Evolutionary conservation across 2,329 filamentous ascomycete genomes (phyloP), one percentile per base, ranked within the genome.

Genomic region (Xylariomycetidae sp.): DNA sequence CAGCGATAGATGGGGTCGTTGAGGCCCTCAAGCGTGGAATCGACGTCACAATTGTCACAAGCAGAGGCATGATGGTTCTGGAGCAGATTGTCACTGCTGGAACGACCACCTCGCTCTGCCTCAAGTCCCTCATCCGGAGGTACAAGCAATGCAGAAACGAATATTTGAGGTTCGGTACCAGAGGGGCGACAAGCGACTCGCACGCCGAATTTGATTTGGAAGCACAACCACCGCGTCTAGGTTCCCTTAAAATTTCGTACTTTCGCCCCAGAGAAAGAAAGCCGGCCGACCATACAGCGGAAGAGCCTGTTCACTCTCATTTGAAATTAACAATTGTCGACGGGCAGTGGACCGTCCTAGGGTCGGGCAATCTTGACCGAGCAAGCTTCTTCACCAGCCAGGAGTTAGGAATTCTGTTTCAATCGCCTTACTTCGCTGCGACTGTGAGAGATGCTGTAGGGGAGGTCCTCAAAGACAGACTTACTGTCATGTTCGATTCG

Each of bases 321-420:
- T 65, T 90, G 37, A 94, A 94, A 58, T 70, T 88, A 52, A 82
- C 77, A 1, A 69, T 88, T 34, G 73, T 90, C 3, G 87, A 94
- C 54, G 67, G 68, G 2, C 67, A 78, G 40, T 76, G 79, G 14
- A 66, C 81, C 2, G 68, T 92, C 1, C 62, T 92, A 3, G 87
- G 87, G 0, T 89, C 84, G 13, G 86, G 85, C 1, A 94, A 94
- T 54, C 77, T 89, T 70, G 87, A 94, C 59, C 74, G 86, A 1
- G 85, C 87, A 6, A 89, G 84, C 53, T 92, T 85, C 84, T 89
- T 77, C 59, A 92, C 87, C 5, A 89, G 84, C 56, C 87, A 92
- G 59, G 87, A 94, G 60, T 63, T 92, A 15, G 86, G 86, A 1
- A 65, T 92, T 18, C 50, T 79, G 25, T 71, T 79, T 34, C 61